Base-by-base conservation (phyloP, 192 early-diverging fungal genomes). In the Cladochytrium replicatum region DNA sequence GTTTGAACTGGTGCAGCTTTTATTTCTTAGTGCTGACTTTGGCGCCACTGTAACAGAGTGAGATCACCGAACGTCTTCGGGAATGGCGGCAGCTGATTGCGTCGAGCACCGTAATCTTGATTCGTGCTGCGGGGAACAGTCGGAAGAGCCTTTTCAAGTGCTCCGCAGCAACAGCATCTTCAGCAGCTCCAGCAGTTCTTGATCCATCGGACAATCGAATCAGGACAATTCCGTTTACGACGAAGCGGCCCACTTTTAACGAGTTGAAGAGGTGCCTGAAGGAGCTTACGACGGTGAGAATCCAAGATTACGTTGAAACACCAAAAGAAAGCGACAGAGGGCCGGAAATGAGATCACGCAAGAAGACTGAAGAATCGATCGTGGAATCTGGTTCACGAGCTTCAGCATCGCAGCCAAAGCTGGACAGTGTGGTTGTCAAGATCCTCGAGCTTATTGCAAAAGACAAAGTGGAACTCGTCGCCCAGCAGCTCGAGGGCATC, bases 181-280 rank as follows among this genome's bases (percentile, higher is more conserved):
- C 43, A 63, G 72, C 38, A 56, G 48, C 4, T 25, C 41, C 5
- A n/a, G n/a, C n/a, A n/a, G 38, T 66, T 2, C 40, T 76, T 2
- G 15, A 24, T 9, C 8, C 42, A 3, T n/a, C 4, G 24, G 79
- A 85, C 39, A 48, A 63, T 8, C 56, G 72, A 0, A 66, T 93
- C 30, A 68, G 77, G 0, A 63, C 70, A 4, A 71, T 88, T 47
- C 91, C 91, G 0, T 88, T 93, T 56, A 67, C 84, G 0, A 87
- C 88, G 17, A 69, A 72, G 0, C 75, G 89, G 1, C 89, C 91
- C 4, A 84, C 87, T 1, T 62, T 87, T 5, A 62, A 64, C 0
- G 87, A 90, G 55, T 57, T 90, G 5, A 69, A 71, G 57, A 61
- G 83, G 2, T 72, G 80, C 2, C 87, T 74, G 38, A 50, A 68